Conservation (phyloP, 768 basidiomycete species). For the Trametes cubensis region DNA sequence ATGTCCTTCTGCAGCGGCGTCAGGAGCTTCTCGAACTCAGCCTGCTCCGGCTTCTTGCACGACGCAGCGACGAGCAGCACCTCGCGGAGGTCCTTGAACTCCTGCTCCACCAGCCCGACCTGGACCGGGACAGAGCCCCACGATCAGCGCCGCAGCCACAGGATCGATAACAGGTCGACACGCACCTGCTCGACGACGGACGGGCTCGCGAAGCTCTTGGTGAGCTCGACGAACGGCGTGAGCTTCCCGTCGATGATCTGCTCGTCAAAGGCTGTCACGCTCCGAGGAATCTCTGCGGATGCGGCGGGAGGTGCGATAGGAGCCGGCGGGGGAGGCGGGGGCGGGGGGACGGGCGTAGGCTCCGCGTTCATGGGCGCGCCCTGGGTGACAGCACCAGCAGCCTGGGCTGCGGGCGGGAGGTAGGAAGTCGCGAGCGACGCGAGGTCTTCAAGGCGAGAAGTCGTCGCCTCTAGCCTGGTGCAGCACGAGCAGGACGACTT, state of each 20-base stretch:
- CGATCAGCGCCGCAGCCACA: not conserved
- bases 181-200: conserved; percentile 79
- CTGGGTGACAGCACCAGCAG: conserved; percentile 18
- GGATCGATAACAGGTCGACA: conserved; percentile 12
- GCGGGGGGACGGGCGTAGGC: conserved; percentile 31
- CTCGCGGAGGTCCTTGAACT: conserved; percentile 68
- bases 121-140: conserved; percentile 33
- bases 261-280: conserved; percentile 74
- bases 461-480: conserved; percentile 87
- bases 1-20: conserved; percentile 71
- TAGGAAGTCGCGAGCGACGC: conserved; percentile 47
- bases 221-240: conserved; percentile 73
- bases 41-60: conserved; percentile 80
- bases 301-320: conserved; percentile 42
- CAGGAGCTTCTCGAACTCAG: conserved; percentile 58
- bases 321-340: conserved; percentile 41
- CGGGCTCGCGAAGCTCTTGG: conserved; percentile 68
- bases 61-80: conserved; percentile 67
- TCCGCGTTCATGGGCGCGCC: conserved; percentile 24
- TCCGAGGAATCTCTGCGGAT: conserved; percentile 52
- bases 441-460: conserved; percentile 91
- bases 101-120: conserved; percentile 69
- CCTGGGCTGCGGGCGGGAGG: conserved; percentile 29
- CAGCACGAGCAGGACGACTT: conserved; percentile 19
- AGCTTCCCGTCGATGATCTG: conserved; percentile 73